Conservation (phyloP, 345 rosid species). For the Hibiscus trionum region DNA sequence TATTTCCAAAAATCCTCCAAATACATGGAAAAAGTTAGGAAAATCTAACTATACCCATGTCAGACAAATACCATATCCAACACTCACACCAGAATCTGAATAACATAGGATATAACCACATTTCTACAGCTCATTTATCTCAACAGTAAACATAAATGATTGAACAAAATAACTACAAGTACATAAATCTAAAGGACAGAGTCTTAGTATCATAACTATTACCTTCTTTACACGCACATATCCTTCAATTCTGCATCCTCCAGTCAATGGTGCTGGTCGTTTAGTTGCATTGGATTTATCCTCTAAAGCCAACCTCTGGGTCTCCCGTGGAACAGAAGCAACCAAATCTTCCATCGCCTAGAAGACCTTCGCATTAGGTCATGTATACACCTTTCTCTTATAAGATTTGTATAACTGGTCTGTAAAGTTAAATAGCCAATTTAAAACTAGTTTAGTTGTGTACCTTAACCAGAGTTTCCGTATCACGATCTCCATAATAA, state of each 20-base stretch:
- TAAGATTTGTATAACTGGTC: neutral
- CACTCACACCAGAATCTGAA: neutral
- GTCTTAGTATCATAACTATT: neutral
- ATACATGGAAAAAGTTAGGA: neutral
- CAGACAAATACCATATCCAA: neutral
- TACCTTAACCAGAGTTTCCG: constrained; percentile 91
- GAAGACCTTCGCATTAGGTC: constrained; percentile 5
- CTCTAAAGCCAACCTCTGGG: constrained; percentile 46
- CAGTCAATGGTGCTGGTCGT: constrained; percentile 78
- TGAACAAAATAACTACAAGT: constrained; percentile 3
- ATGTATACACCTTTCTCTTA: neutral
- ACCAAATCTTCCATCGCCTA: constrained; percentile 73
- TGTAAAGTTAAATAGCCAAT: constrained; percentile 6
- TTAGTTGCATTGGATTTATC: constrained; percentile 44
- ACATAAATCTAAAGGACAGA: neutral
- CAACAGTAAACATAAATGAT: neutral
- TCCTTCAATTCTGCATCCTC: constrained; percentile 98
- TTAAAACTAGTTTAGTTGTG: constrained; percentile 13
- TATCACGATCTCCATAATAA: constrained; percentile 97
- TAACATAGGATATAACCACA: neutral
- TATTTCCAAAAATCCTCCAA: neutral
- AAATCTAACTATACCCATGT: neutral
- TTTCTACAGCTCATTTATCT: neutral
- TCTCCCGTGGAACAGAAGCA: constrained; percentile 54
- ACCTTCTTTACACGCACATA: constrained; percentile 96